Base-by-base conservation (phyloP, 768 basidiomycete species). In the Coprinopsis strossmayeri region DNA sequence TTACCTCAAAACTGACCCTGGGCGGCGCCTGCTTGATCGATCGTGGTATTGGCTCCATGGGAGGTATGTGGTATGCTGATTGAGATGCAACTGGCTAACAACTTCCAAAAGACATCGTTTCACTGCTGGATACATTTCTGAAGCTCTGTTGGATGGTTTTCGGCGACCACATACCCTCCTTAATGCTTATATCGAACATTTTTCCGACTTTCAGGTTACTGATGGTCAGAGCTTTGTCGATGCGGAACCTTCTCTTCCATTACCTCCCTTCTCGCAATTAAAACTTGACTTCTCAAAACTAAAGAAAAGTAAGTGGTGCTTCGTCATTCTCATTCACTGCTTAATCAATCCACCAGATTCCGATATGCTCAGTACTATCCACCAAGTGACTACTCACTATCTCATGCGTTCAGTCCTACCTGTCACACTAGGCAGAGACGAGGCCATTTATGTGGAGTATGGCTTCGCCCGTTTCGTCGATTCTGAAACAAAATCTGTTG, bases 31-130 rank as follows among this genome's bases (percentile, higher is more conserved):
- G n/a, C 43, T 68, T 37, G 64, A 69, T 24, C 56, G 74, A 3
- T 55, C 68, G 12, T 67, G 67, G 65, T 70, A 72, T 54, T 76
- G 74, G 74, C 44, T 76, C 18, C 66, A 65, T 48, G 74, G 74
- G 42, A 65, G 73, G 72, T 73, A 30, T 11, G 61, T 34, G 12
- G 28, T 27, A 39, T 42, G 17, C 15, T 34, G 10, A 20, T 37
- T n/a, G 11, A 34, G 11, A 5, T 18, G 38, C 40, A 28, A 10
- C 32, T 53, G 24, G 48, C 56, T 12, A 41, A 2, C 24, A 20
- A 5, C 41, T 25, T 30, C 28, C 12, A 4, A 2, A 35, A 75
- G 73, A 55, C 66, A 74, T 62, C 70, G 74, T 17, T 74, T 74
- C 42, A 74, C 71, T 0, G 68, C 69, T 21, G 71, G 70, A 25